Evolutionary conservation across 1,284 basidiomycete species (phyloP).

Genomic region (Ganoderma meredithae): DNA sequence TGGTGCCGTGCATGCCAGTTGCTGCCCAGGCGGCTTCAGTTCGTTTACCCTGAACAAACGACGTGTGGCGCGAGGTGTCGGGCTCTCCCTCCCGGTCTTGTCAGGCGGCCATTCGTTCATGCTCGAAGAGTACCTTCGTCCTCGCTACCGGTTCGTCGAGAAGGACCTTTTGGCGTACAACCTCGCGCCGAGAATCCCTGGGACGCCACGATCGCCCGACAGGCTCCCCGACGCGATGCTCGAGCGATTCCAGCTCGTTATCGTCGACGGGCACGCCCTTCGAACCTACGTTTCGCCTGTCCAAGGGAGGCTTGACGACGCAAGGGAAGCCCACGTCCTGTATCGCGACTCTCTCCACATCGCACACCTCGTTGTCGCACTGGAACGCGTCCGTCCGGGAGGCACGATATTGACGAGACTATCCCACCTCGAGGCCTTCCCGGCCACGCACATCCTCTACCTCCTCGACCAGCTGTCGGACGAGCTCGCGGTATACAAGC

Average conservation of each 20-base stretch:
- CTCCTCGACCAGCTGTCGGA: conserved; percentile 40
- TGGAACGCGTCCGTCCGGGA: conserved; percentile 34
- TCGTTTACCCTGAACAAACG: conserved; percentile 38
- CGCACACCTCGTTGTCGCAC: conserved; percentile 41
- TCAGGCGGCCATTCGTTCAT: conserved; percentile 36
- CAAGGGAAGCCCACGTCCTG: conserved; percentile 5
- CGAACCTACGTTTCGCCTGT: conserved; percentile 25
- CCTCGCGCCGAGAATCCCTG: conserved; percentile 20
- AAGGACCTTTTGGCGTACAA: conserved; percentile 36
- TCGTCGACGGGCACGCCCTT: conserved; percentile 43
- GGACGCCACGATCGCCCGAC: conserved; percentile 3
- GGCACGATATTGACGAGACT: conserved; percentile 43
- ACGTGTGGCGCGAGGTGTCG: conserved; percentile 34
- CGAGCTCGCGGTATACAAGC: conserved; percentile 18
- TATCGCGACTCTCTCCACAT: conserved; percentile 40
- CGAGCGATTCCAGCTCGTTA: conserved; percentile 39
- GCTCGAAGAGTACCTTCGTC: conserved; percentile 25
- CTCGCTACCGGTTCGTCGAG: conserved; percentile 34
- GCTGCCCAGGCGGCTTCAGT: conserved; percentile 41
- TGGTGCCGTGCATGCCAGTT: conserved; percentile 28
- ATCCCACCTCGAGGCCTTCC: conserved; percentile 35
- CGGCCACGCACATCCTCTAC: conserved; percentile 40
- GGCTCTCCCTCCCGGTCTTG: conserved; percentile 38
- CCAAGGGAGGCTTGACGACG: not conserved
- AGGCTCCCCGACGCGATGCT: conserved; percentile 18